Evolutionary conservation across 345 rosid genomes (phyloP).

Genomic region (Dipteronia sinensis): DNA sequence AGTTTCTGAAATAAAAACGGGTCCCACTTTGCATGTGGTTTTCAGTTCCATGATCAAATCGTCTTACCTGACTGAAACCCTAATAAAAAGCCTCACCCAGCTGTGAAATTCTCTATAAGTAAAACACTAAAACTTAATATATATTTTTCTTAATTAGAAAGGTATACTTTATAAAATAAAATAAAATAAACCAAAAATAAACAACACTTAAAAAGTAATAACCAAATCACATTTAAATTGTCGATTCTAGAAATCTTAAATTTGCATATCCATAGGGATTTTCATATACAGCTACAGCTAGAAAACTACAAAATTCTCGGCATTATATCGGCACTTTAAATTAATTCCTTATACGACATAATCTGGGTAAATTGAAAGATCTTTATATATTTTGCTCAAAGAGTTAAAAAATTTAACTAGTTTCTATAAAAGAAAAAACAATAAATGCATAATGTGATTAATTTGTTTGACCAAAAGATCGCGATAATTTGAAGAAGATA

Average conservation of each 20-base stretch:
- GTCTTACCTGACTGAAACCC: slow-evolving; percentile 18
- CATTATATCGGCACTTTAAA: slow-evolving; percentile 14
- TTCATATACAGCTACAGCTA: not conserved
- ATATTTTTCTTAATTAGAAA: not conserved
- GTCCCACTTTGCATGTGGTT: slow-evolving; percentile 28
- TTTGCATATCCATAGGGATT: slow-evolving; percentile 36
- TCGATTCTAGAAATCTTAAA: slow-evolving; percentile 47
- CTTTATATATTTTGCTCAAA: slow-evolving; percentile 7
- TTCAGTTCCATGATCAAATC: slow-evolving; percentile 12
- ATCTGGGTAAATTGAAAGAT: too few relatives aligned
- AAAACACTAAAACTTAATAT: not conserved
- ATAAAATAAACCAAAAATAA: too few relatives aligned
- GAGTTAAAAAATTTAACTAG: not conserved
- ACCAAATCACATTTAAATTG: slow-evolving; percentile 28
- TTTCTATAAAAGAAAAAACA: not conserved
- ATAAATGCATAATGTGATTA: slow-evolving; percentile 7
- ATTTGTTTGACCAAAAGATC: slow-evolving; percentile 19
- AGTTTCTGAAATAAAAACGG: slow-evolving; percentile 1
- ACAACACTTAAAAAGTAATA: not conserved
- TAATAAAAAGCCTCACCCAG: slow-evolving; percentile 11
- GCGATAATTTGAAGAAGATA: slow-evolving; percentile 26
- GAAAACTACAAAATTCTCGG: slow-evolving; percentile 14
- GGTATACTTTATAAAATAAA: not conserved
- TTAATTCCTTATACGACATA: not conserved
- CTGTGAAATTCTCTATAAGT: slow-evolving; percentile 24